A percentile compares a stretch with the other conserved stretches of the same genome.
phyloP scores from a whole-genome alignment of 2,329 filamentous ascomycete genomes.

The Diaporthe australafricana region DNA sequence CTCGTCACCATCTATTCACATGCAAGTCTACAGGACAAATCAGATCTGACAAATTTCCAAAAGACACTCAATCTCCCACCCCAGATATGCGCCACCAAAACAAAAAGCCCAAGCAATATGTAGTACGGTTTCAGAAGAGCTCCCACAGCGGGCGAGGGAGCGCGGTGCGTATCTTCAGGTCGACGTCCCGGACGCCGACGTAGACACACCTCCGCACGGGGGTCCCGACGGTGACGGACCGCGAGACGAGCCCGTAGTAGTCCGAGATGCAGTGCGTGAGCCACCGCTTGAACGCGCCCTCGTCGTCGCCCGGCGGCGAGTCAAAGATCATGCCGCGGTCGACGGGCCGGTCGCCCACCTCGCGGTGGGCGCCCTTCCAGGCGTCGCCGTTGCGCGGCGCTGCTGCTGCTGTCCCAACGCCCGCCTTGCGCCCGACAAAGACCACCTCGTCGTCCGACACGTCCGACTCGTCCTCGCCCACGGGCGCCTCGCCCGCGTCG shows the following conservation, averaged over 20 bases:
- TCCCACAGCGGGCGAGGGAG: conserved; percentile 75
- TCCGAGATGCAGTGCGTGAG: conserved; percentile 91
- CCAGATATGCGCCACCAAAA: neutral
- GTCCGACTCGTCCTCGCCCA: conserved; percentile 40
- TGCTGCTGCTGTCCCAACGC: conserved; percentile 49
- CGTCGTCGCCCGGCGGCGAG: conserved; percentile 71
- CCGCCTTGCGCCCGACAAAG: conserved; percentile 79
- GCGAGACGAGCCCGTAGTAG: conserved; percentile 91
- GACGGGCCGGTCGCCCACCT: conserved; percentile 68
- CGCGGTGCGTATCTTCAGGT: conserved; percentile 49
- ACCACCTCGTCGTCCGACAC: conserved; percentile 85
- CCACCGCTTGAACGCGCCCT: conserved; percentile 90
- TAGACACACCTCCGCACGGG: conserved; percentile 84
- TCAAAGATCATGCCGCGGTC: conserved; percentile 81
- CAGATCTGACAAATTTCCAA: neutral
- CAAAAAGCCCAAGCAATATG: neutral
- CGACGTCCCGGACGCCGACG: conserved; percentile 70
- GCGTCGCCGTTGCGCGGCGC: conserved; percentile 52
- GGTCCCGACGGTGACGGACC: conserved; percentile 78
- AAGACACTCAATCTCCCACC: neutral
- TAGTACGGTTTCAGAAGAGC: conserved; percentile 56
- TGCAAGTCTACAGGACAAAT: conserved; percentile 19
- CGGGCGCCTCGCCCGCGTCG: conserved; percentile 55
- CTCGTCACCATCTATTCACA: neutral
- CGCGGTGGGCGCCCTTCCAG: conserved; percentile 63